Percentiles rank a stretch among this genome's conserved stretches.
These are phyloP conservation scores for Biscogniauxia marginata DNA, from an alignment of 2,329 filamentous ascomycete species.

Conservation along the genomic window DNA sequence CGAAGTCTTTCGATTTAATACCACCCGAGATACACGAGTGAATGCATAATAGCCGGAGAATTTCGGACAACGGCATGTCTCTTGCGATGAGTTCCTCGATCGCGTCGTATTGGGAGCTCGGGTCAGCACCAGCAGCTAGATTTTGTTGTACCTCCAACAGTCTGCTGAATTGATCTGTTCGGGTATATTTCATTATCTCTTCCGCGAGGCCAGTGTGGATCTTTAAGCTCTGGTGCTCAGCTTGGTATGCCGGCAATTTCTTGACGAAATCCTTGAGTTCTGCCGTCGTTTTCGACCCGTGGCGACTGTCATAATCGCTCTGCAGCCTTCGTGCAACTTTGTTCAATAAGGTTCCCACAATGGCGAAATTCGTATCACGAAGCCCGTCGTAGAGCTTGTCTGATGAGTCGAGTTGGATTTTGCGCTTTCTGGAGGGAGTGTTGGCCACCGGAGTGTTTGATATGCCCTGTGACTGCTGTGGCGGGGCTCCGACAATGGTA, in stretches of 20 bases:
- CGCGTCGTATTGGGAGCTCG: constrained; percentile 81
- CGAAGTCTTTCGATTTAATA: constrained; percentile 83
- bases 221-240: constrained; percentile 89
- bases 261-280: constrained; percentile 95
- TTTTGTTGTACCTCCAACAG: constrained; percentile 94
- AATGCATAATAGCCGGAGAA: constrained; percentile 83
- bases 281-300: constrained; percentile 81
- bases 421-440: constrained; percentile 71
- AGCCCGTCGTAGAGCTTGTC: constrained; percentile 87
- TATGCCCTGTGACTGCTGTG: constrained; percentile 50
- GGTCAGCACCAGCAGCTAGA: constrained; percentile 84
- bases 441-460: constrained; percentile 54
- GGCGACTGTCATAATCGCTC: constrained; percentile 82
- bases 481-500: constrained; percentile 76
- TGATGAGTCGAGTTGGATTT: constrained; percentile 82
- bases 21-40: constrained; percentile 90
- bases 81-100: constrained; percentile 95
- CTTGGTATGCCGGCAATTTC: constrained; percentile 86
- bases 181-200: constrained; percentile 91
- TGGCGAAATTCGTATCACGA: constrained; percentile 90
- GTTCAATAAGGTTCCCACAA: constrained; percentile 85
- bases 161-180: constrained; percentile 84
- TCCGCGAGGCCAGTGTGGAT: constrained; percentile 90
- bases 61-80: constrained; percentile 74
- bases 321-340: constrained; percentile 85